A percentile compares a stretch with the other conserved stretches of the same genome.
These are phyloP conservation scores for Corymbia calophylla DNA, from an alignment of 441 rosid species.

Conservation along the genomic window DNA sequence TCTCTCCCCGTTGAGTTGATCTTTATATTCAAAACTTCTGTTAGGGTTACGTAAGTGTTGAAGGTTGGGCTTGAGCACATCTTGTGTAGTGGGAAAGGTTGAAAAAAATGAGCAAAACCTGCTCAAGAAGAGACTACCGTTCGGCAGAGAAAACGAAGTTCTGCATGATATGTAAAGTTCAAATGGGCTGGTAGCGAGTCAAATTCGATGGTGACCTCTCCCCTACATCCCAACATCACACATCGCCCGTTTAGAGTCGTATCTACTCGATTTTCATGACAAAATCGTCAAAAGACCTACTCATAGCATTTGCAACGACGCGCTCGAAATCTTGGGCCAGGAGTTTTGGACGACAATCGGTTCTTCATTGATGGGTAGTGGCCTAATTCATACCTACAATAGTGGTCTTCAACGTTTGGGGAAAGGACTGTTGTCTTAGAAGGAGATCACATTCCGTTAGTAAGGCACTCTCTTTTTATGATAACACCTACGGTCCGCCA, in stretches of 20 bases:
- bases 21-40: neutral
- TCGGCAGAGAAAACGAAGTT: neutral
- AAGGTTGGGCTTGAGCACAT: neutral
- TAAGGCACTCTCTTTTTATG: neutral
- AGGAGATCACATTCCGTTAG: neutral
- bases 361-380: neutral
- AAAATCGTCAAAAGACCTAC: neutral
- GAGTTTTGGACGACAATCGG: neutral
- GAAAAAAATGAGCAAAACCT: neutral
- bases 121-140: neutral
- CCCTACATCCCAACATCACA: neutral
- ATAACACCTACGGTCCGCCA: neutral
- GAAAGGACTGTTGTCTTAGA: accelerated
- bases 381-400: neutral
- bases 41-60: neutral
- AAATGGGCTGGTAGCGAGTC: neutral
- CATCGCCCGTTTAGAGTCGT: neutral
- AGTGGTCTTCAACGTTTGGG: neutral
- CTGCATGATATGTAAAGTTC: neutral
- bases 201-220: neutral
- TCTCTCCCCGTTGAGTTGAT: neutral
- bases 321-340: neutral
- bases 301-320: neutral
- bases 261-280: neutral
- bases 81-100: neutral